Evolutionary conservation across 257 asterid species (phyloP).

Genomic region (Eucommia ulmoides): DNA sequence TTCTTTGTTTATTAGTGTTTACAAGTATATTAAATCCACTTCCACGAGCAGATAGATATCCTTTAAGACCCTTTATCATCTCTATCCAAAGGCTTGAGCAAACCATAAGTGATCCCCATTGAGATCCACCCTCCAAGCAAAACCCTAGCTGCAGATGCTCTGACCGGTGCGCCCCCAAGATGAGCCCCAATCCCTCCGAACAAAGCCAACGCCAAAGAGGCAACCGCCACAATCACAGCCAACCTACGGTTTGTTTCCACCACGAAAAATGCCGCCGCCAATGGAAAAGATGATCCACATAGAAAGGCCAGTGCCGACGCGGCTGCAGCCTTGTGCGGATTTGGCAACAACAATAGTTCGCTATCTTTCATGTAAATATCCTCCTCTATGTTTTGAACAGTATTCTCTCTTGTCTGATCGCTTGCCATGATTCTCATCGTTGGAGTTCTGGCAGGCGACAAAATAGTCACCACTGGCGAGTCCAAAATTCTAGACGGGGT

Average conservation of each 20-base stretch:
- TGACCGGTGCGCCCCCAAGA: conserved; percentile 40
- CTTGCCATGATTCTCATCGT: conserved; percentile 16
- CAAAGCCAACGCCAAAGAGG: conserved; percentile 24
- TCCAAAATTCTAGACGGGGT: background rate
- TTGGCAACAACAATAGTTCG: conserved; percentile 21
- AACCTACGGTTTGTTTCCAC: conserved; percentile 12
- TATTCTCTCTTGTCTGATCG: conserved; percentile 9
- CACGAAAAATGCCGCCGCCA: conserved; percentile 25
- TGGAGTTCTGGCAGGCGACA: conserved; percentile 26
- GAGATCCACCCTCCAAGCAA: conserved; percentile 58
- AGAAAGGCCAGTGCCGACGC: conserved; percentile 45
- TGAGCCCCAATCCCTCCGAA: conserved; percentile 44
- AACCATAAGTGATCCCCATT: conserved; percentile 47
- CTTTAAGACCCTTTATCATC: conserved; percentile 16
- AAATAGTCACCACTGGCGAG: background rate
- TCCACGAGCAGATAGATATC: no score
- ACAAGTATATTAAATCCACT: no score
- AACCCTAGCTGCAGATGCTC: conserved; percentile 34
- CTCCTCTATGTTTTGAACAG: background rate
- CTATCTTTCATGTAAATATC: conserved; percentile 6
- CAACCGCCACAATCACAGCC: conserved; percentile 19
- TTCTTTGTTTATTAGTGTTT: no score
- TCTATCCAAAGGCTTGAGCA: conserved; percentile 38
- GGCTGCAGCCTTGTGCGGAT: conserved; percentile 37
- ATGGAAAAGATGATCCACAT: conserved; percentile 40